Evolutionary conservation across 2,329 filamentous ascomycete genomes (phyloP).

Genomic region (Cladorrhinum sp.): DNA sequence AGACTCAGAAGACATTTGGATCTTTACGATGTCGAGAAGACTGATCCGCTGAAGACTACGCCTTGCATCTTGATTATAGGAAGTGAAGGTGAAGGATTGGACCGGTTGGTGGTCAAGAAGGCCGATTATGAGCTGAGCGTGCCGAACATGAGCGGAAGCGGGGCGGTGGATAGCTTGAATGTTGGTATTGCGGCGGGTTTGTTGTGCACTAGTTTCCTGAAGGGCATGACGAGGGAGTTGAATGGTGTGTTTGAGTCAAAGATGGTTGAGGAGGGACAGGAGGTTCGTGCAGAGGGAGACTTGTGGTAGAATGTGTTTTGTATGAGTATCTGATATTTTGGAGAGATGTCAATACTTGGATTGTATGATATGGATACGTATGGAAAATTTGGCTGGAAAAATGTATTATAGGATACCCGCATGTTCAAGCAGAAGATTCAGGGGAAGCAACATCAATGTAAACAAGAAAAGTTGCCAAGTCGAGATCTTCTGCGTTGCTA

Average conservation of each 20-base stretch:
- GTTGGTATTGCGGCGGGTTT: constrained; percentile 85
- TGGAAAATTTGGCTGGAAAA: not conserved
- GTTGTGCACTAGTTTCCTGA: constrained; percentile 67
- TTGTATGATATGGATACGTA: constrained; percentile 3
- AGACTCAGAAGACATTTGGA: constrained; percentile 44
- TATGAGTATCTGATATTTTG: too few species aligned
- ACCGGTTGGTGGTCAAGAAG: constrained; percentile 56
- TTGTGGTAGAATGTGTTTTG: constrained; percentile 6
- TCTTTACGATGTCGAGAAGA: constrained; percentile 46
- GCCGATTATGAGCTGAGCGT: constrained; percentile 69
- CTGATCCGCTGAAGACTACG: constrained; percentile 52
- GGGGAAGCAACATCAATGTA: not conserved
- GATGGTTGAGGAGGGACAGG: constrained; percentile 14
- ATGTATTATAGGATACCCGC: constrained; percentile 20
- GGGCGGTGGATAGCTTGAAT: constrained; percentile 82
- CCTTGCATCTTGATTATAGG: constrained; percentile 81
- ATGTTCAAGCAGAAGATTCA: constrained; percentile 6
- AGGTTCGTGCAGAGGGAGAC: not conserved
- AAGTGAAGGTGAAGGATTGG: constrained; percentile 73
- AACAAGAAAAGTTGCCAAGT: constrained; percentile 4
- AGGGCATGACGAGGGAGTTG: constrained; percentile 32
- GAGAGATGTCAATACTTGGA: too few species aligned
- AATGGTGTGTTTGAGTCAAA: not conserved
- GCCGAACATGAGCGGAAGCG: constrained; percentile 47
- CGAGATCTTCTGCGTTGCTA: not conserved